phyloP scores from a whole-genome alignment of 805 yeast species.

The Cyberlindnera samutprakarnensis region DNA sequence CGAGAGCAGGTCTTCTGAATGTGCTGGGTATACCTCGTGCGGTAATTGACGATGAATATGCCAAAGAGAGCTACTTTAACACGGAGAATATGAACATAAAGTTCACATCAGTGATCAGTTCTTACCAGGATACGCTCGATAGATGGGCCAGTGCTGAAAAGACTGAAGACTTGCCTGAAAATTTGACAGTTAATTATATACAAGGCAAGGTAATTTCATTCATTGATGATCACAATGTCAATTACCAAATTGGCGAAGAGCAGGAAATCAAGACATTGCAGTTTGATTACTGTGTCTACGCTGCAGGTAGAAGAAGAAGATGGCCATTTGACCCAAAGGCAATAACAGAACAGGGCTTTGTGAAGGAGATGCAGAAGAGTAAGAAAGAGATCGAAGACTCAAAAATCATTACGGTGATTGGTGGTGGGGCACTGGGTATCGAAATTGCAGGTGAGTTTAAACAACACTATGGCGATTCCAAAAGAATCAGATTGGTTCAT shows the following conservation, averaged over 20 bases:
- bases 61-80: conserved; percentile 26
- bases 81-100: conserved; percentile 19
- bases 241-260: conserved; percentile 15
- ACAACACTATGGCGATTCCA: conserved; percentile 26
- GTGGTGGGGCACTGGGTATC: conserved; percentile 47
- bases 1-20: conserved; percentile 34
- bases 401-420: conserved; percentile 36
- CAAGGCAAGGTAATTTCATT: conserved; percentile 20
- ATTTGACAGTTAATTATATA: conserved; percentile 13
- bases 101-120: conserved; percentile 28
- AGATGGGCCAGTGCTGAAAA: conserved; percentile 3
- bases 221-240: conserved; percentile 14
- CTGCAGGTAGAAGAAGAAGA: conserved; percentile 42
- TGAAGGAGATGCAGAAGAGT: conserved; percentile 35
- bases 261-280: conserved; percentile 18
- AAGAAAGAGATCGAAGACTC: conserved; percentile 26
- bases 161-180: conserved; percentile 9
- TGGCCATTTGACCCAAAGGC: conserved; percentile 53
- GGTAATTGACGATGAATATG: conserved; percentile 30
- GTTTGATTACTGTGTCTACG: conserved; percentile 41
- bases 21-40: conserved; percentile 32
- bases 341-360: conserved; percentile 27
- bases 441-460: conserved; percentile 44
- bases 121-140: conserved; percentile 23
- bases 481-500: conserved; percentile 32